Evolutionary conservation across 768 basidiomycete species (phyloP), one percentile per base, ranked within the genome.

Genomic region (Podaxis sp.): DNA sequence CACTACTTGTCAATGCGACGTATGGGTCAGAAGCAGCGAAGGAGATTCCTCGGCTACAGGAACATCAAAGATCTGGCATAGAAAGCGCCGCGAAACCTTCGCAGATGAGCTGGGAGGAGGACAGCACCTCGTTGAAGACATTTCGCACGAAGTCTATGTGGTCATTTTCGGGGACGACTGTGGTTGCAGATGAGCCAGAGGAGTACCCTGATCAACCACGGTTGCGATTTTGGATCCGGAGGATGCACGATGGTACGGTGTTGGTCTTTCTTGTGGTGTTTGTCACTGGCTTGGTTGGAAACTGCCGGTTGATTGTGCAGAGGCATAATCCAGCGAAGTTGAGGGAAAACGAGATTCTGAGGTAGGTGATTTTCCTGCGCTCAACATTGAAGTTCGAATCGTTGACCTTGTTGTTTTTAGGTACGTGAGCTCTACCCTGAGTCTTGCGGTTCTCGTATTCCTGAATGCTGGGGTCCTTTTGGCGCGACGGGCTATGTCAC

Each of bases 221-320:
- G 5, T 65, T 66, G 37, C 70, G 75, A 11, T 68, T 65, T 41
- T 69, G 70, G 67, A 72, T 72, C 65, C 75, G 76, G 49, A 70
- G 73, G 26, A 70, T 72, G 56, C 64, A 65, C 28, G 69, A 70
- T 51, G 63, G 56, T 6, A 66, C 70, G 10, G 38, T 38, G 4
- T 22, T 74, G 2, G 38, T 66, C 7, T 73, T 70, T 56, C 30
- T 74, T 20, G 65, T 58, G 5, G 70, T 70, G 11, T 60, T 69
- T 41, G 60, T 68, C 24, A 63, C 67, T 6, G 74, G 70, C 20
- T 67, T 72, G 46, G 60, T 71, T 13, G 71, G 72, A 10, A 75
- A 72, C 26, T 49, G 64, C 11, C 58, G 64, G 26, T 51, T 70
- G 57, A 53, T 69, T 60, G 60, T 64, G 41, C 60, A 64, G 50